These are phyloP conservation scores for Hypoxylon sp. DNA, from an alignment of 2,329 filamentous ascomycete species.

Conservation along the genomic window DNA sequence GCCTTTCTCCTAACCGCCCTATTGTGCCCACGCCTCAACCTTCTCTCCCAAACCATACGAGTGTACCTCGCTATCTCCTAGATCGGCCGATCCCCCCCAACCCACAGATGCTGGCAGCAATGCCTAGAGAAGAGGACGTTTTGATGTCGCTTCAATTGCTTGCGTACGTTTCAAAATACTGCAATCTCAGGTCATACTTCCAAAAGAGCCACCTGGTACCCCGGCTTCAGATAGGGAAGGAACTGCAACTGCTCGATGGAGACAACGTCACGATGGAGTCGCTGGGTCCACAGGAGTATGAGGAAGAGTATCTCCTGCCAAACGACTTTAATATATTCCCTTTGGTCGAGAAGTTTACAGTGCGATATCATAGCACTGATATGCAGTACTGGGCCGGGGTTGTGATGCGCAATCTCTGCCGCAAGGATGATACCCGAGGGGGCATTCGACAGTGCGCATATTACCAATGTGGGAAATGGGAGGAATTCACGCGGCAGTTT, in stretches of 20 bases:
- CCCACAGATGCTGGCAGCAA: constrained; percentile 84
- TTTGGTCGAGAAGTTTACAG: constrained; percentile 97
- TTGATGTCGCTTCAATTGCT: constrained; percentile 97
- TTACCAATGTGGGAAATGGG: constrained; percentile 98
- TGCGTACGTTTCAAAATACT: constrained; percentile 98
- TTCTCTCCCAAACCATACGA: constrained; percentile 75
- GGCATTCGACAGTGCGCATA: constrained; percentile 98
- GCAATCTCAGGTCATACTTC: constrained; percentile 94
- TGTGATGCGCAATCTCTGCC: constrained; percentile 98
- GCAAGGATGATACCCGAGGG: constrained; percentile 94
- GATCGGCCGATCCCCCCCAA: constrained; percentile 79
- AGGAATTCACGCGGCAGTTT: constrained; percentile 95
- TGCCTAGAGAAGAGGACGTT: constrained; percentile 97
- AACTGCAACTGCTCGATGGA: constrained; percentile 84
- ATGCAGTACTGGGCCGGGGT: constrained; percentile 99
- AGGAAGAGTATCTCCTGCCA: constrained; percentile 90
- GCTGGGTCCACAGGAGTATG: constrained; percentile 69
- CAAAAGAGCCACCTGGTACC: constrained; percentile 95
- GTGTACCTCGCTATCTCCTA: constrained; percentile 83
- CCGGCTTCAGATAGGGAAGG: constrained; percentile 88
- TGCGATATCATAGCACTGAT: constrained; percentile 92
- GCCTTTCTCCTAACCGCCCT: constrained; percentile 81
- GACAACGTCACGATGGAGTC: constrained; percentile 66
- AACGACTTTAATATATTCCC: constrained; percentile 99
- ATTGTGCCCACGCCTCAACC: constrained; percentile 81